Conservation (phyloP, 2,329 filamentous ascomycete genomes). For the Chaetomium globosum region DNA sequence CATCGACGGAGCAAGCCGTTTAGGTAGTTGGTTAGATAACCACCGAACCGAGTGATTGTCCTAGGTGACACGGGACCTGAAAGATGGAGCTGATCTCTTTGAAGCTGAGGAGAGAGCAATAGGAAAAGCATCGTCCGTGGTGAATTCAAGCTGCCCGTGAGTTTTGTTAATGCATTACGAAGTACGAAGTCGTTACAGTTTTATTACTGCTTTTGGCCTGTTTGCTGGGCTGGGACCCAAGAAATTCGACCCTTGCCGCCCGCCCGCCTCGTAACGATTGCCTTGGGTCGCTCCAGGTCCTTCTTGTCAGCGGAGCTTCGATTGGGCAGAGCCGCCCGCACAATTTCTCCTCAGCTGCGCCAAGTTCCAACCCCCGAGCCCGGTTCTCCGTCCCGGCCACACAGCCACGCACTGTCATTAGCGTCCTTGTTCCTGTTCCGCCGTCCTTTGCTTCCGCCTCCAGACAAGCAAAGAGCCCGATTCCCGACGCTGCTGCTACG, state of each 20-base stretch:
- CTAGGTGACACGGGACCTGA: not conserved
- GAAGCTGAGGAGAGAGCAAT: constrained; percentile 2
- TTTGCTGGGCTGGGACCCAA: constrained; percentile 1
- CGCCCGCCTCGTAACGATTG: constrained; percentile 10
- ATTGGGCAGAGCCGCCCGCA: constrained; percentile 18
- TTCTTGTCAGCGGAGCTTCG: constrained; percentile 13
- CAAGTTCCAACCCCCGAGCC: constrained; percentile 17
- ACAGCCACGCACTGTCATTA: constrained; percentile 15
- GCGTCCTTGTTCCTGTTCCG: constrained; percentile 4
- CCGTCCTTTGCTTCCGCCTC: constrained; percentile 4
- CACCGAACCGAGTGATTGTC: not conserved
- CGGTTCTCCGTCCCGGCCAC: constrained; percentile 15
- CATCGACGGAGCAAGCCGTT: not conserved
- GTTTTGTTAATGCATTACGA: not conserved
- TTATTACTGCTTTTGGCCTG: constrained; percentile 6
- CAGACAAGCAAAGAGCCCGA: constrained; percentile 1
- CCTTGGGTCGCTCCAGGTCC: constrained; percentile 13
- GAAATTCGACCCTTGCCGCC: not conserved
- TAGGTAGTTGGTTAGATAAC: not conserved
- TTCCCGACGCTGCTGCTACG: not conserved
- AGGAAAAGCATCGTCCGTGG: not conserved
- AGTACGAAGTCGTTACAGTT: not conserved
- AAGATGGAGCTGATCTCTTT: not conserved
- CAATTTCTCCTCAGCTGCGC: constrained; percentile 23
- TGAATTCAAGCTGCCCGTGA: not conserved